Conservation (phyloP, 768 basidiomycete genomes). For the Leccinum aurantiacum region DNA sequence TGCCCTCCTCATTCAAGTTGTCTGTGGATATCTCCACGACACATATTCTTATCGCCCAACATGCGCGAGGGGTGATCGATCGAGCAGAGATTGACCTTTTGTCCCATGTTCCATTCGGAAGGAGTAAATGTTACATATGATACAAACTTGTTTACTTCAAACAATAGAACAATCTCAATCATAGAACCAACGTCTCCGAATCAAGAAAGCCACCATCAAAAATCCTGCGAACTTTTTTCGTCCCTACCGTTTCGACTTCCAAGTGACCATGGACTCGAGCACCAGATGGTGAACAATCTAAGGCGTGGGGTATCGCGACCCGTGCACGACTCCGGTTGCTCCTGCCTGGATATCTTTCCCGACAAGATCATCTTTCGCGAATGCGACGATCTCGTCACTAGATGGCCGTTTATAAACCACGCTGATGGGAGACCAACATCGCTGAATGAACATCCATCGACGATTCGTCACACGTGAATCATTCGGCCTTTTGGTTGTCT, state of each 20-base stretch:
- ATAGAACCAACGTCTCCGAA: not conserved
- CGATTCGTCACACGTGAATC: not conserved
- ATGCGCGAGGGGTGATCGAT: no score
- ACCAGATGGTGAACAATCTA: not conserved
- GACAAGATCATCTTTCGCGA: not conserved
- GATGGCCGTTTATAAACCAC: not conserved
- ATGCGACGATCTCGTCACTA: conserved; percentile 5
- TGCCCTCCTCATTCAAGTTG: no score
- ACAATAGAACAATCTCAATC: not conserved
- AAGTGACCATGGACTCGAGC: not conserved
- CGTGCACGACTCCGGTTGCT: not conserved
- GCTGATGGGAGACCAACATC: conserved; percentile 5
- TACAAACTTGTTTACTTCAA: not conserved
- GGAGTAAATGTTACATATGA: not conserved
- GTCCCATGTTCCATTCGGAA: not conserved
- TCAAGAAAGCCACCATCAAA: not conserved
- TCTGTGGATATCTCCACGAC: no score
- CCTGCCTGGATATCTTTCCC: not conserved
- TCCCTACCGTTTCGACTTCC: no score
- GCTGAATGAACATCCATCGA: conserved; percentile 8
- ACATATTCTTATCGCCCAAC: no score
- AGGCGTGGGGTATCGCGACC: no score
- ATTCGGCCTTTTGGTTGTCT: not conserved
- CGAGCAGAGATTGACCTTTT: no score
- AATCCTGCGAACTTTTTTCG: no score